Conservation (phyloP, 2,329 filamentous ascomycete species). For the Cladosporium sp. region DNA sequence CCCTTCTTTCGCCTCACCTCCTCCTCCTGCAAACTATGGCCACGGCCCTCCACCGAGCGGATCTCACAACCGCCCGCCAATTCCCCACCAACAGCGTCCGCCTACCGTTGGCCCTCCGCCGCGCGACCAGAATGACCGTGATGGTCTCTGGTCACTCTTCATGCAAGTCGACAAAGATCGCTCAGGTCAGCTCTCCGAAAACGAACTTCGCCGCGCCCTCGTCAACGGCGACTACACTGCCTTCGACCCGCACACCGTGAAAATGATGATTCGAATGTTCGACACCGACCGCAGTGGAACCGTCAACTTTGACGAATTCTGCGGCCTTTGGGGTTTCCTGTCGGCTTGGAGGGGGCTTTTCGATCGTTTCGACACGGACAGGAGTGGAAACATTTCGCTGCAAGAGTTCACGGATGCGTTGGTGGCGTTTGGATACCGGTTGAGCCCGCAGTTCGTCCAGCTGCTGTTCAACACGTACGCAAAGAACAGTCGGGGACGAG, state of each 20-base stretch:
- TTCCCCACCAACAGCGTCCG: slow-evolving; percentile 41
- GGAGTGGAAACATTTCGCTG: slow-evolving; percentile 79
- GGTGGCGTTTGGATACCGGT: slow-evolving; percentile 84
- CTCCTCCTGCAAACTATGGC: slow-evolving; percentile 49
- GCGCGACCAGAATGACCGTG: slow-evolving; percentile 62
- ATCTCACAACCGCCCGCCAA: slow-evolving; percentile 61
- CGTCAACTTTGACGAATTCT: slow-evolving; percentile 95
- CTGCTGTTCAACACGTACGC: slow-evolving; percentile 88
- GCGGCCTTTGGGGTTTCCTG: slow-evolving; percentile 92
- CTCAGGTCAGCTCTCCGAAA: slow-evolving; percentile 77
- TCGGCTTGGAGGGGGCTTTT: slow-evolving; percentile 92
- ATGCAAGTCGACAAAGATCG: slow-evolving; percentile 84
- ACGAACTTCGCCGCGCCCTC: slow-evolving; percentile 81
- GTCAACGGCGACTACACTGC: slow-evolving; percentile 96
- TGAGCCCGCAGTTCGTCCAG: slow-evolving; percentile 78
- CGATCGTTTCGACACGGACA: slow-evolving; percentile 89
- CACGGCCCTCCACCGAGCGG: slow-evolving; percentile 50
- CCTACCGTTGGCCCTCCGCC: slow-evolving; percentile 46
- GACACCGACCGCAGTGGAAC: slow-evolving; percentile 84
- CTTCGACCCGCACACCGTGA: slow-evolving; percentile 90
- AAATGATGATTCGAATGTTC: slow-evolving; percentile 99
- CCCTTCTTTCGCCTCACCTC: slow-evolving; percentile 38
- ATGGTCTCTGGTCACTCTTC: slow-evolving; percentile 75
- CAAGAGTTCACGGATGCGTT: slow-evolving; percentile 87
- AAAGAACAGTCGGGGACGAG: slow-evolving; percentile 33